Conservation (phyloP, 306 rosid species). For the Trifolium dubium region DNA sequence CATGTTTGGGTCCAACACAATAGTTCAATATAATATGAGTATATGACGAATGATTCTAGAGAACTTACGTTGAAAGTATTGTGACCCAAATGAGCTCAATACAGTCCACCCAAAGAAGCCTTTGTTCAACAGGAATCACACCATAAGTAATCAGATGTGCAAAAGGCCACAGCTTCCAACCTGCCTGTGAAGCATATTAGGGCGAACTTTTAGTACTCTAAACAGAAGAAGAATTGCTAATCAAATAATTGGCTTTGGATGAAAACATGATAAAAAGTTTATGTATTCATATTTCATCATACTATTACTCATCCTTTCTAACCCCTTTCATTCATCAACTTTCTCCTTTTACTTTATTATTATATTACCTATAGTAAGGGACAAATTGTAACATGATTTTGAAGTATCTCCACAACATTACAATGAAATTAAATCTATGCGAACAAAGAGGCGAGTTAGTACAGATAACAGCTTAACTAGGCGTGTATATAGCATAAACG, state of each 20-base stretch:
- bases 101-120: constrained; percentile 99
- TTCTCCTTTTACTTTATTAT: no score
- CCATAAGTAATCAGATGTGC: constrained; percentile 98
- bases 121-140: constrained; percentile 85
- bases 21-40: constrained; percentile 15
- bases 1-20: not conserved
- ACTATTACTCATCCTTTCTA: no score
- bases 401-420: constrained; percentile 16
- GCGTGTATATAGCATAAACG: not conserved
- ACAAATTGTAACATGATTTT: no score
- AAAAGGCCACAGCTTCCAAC: constrained; percentile 99
- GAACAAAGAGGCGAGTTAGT: constrained; percentile 30
- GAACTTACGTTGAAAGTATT: constrained; percentile 88
- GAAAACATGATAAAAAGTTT: constrained; percentile 24
- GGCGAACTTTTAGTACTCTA: constrained; percentile 19
- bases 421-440: constrained; percentile 11
- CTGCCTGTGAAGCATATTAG: constrained; percentile 66
- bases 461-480: constrained; percentile 20
- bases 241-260: not conserved
- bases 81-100: constrained; percentile 98
- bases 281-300: constrained; percentile 7
- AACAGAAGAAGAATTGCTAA: constrained; percentile 7
- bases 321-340: no score
- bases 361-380: no score
- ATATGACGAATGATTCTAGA: constrained; percentile 27